Evolutionary conservation across 2,329 filamentous ascomycete species (phyloP).

Genomic region (Ophiostoma perfectum): DNA sequence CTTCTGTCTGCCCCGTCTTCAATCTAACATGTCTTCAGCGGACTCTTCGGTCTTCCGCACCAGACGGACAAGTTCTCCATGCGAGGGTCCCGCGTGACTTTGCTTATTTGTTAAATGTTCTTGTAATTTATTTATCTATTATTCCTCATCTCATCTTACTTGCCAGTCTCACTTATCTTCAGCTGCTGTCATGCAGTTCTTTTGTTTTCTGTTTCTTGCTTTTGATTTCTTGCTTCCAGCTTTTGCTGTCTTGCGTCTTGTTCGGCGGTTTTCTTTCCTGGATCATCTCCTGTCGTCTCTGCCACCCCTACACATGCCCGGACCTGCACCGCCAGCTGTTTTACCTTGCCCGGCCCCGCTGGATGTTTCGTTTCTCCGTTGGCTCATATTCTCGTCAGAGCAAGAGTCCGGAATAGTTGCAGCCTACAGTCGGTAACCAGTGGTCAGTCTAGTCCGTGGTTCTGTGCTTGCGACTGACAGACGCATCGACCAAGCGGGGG

Average conservation of each 20-base stretch:
- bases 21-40: neutral
- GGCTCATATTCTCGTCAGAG: neutral
- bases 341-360: neutral
- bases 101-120: too few species aligned
- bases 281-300: too few species aligned
- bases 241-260: too few species aligned
- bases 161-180: neutral
- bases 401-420: too few species aligned
- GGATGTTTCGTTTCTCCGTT: neutral
- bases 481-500: neutral
- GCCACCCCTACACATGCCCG: too few species aligned
- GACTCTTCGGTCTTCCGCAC: neutral
- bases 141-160: neutral
- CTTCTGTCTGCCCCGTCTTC: too few species aligned
- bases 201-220: neutral
- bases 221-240: neutral
- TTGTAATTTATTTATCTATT: neutral
- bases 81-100: neutral
- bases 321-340: neutral
- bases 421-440: too few species aligned
- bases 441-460: too few species aligned
- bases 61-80: neutral
- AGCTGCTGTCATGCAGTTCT: slow-evolving; percentile 2
- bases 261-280: too few species aligned
- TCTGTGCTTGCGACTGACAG: neutral